Evolutionary conservation across 176 grass and related monocot genomes (phyloP), one percentile per base, ranked within the genome.

Genomic region (Oropetium thomaeum): DNA sequence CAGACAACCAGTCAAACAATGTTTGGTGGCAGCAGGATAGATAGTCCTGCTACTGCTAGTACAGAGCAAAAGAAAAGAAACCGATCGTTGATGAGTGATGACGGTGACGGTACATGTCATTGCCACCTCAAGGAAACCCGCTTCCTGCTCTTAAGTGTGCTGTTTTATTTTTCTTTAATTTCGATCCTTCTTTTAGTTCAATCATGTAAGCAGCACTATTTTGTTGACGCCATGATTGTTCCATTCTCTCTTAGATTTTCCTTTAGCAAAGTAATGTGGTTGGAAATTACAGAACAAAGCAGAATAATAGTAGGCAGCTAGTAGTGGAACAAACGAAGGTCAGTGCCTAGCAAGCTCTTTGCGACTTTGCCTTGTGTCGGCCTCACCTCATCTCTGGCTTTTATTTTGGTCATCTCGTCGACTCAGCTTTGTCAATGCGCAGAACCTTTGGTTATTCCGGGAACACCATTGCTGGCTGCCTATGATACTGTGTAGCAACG

Each of bases 1-100:
- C 66, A 82, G 73, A 87, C 79, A 93, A 87, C 62, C 79, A 48
- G 88, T 87, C 90, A 97, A 93, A 79, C 82, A 86, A 58, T 66
- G 62, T 89, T 58, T 53, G 79, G 78, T 74, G 81, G 63, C 67
- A 87, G 70, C 55, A 58, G 74, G 69, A 48, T 25, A 45, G 69
- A 48, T 25, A 45, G 62, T 38, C 81, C 67, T 52, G 22, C 13
- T 48, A 19, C 45, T 61, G 17, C 17, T 19, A 63, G 16, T 37
- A 44, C 78, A 78, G 70, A 80, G 65, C 67, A 32, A 69, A 75
- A 68, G 53, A 13, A 42, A 42, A 57, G 33, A 64, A 71, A 78
- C 58, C 43, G 73, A 82, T 82, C 66, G 9, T 39, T 27, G 76
- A 77, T 81, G 81, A 13, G 39, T 27, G 76, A 77, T 81, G 81